Percentiles rank a stretch among this genome's conserved stretches.
Conservation (phyloP, 176 grass and related monocot species). For the Chloris gayana region DNA sequence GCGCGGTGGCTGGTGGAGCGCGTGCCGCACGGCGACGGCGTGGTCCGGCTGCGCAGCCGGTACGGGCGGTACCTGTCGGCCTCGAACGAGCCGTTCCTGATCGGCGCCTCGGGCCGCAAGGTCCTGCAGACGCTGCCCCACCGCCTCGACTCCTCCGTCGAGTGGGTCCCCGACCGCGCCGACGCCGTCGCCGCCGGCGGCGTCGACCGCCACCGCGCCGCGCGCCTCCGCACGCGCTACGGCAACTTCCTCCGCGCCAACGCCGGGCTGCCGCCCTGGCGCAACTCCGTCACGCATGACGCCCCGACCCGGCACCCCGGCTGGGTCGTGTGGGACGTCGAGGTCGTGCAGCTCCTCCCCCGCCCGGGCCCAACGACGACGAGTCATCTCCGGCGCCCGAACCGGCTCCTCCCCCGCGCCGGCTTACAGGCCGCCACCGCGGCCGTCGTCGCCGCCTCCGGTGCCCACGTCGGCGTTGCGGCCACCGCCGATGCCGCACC, state of each 20-base stretch:
- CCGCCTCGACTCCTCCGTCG: slow-evolving; percentile 80
- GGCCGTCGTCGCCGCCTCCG: slow-evolving; percentile 11
- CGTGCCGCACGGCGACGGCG: slow-evolving; percentile 41
- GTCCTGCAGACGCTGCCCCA: slow-evolving; percentile 66
- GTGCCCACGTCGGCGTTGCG: slow-evolving; percentile 28
- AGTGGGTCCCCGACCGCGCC: slow-evolving; percentile 69
- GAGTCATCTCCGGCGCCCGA: background rate
- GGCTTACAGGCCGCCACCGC: slow-evolving; percentile 7
- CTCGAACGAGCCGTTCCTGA: slow-evolving; percentile 73
- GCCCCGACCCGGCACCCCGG: slow-evolving; percentile 53
- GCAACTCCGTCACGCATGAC: slow-evolving; percentile 82
- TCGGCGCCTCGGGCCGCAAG: slow-evolving; percentile 58
- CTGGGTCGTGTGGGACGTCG: slow-evolving; percentile 80
- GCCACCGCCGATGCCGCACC: background rate
- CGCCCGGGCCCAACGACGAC: background rate
- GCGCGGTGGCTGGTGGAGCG: slow-evolving; percentile 73
- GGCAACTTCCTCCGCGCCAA: slow-evolving; percentile 84
- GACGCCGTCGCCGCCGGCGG: slow-evolving; percentile 24
- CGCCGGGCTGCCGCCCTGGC: slow-evolving; percentile 60
- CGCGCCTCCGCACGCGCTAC: slow-evolving; percentile 58
- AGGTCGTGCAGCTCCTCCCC: slow-evolving; percentile 54
- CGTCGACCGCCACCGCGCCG: background rate
- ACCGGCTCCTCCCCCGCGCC: background rate
- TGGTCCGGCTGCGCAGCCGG: slow-evolving; percentile 68
- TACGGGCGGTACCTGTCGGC: slow-evolving; percentile 91